Percentiles rank a stretch among this genome's conserved stretches.
These are phyloP conservation scores for Cornus kousa DNA, from an alignment of 148 eudicot species.

Conservation along the genomic window DNA sequence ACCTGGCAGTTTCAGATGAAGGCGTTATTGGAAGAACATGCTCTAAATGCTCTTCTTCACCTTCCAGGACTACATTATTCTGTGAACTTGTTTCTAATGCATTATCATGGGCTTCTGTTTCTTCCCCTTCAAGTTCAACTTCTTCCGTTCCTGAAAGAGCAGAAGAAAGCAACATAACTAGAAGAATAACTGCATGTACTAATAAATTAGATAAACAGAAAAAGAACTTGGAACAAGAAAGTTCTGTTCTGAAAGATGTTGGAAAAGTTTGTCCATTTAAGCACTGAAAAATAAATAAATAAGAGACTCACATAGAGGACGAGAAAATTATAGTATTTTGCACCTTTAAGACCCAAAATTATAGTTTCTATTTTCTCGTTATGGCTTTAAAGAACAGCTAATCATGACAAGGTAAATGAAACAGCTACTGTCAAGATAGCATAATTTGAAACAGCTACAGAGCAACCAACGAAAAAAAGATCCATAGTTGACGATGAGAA, in stretches of 20 bases:
- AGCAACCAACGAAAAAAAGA: no score
- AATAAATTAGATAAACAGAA: not conserved
- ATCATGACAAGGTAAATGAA: not conserved
- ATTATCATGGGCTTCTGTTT: slow-evolving; percentile 30
- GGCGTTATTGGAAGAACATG: slow-evolving; percentile 67
- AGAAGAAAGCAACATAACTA: not conserved
- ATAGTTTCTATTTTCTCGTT: no score
- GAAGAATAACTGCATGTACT: not conserved
- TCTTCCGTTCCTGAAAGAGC: slow-evolving; percentile 36
- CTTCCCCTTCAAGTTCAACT: slow-evolving; percentile 56
- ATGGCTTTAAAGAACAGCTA: not conserved
- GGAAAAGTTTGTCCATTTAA: no score
- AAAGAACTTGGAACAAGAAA: not conserved
- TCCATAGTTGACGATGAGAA: not conserved
- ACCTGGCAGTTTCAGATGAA: slow-evolving; percentile 46
- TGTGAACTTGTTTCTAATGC: slow-evolving; percentile 30
- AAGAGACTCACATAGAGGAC: not conserved
- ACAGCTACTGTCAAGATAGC: not conserved
- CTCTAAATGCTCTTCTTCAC: slow-evolving; percentile 41
- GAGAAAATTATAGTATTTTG: not conserved
- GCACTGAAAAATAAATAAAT: no score
- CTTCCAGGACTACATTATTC: slow-evolving; percentile 27
- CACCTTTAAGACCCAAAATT: no score
- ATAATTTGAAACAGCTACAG: no score
- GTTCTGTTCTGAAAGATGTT: not conserved